A percentile compares a stretch with the other conserved stretches of the same genome.
These are phyloP conservation scores for Aspergillus jensenii DNA, from an alignment of 2,329 filamentous ascomycete genomes.

Conservation along the genomic window DNA sequence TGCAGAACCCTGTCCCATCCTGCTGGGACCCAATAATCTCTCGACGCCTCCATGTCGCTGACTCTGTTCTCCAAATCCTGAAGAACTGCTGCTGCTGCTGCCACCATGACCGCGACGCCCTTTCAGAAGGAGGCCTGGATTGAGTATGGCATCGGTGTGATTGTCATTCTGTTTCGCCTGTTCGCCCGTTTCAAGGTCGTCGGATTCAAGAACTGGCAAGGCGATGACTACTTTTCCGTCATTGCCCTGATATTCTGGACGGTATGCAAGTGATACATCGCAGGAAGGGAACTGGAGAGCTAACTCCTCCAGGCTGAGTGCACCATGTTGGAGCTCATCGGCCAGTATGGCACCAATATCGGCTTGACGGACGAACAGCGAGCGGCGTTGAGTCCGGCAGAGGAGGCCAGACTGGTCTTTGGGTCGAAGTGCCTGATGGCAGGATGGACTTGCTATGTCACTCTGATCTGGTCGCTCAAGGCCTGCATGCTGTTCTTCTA, in stretches of 20 bases:
- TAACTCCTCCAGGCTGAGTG: conserved; percentile 15
- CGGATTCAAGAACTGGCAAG: conserved; percentile 42
- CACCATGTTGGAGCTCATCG: conserved; percentile 23
- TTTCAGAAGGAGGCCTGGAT: conserved; percentile 48
- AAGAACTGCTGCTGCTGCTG: not conserved
- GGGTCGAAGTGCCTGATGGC: conserved; percentile 37
- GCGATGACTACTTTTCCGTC: conserved; percentile 46
- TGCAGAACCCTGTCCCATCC: not conserved
- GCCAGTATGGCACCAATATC: conserved; percentile 38
- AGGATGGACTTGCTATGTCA: conserved; percentile 45
- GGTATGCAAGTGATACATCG: conserved; percentile 14
- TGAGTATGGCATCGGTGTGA: conserved; percentile 43
- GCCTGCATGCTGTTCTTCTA: conserved; percentile 47
- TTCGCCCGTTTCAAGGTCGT: conserved; percentile 41
- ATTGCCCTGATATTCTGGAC: conserved; percentile 41
- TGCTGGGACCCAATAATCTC: not conserved
- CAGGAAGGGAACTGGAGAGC: not conserved
- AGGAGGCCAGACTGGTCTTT: conserved; percentile 29
- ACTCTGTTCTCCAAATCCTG: not conserved
- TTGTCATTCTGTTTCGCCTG: conserved; percentile 41
- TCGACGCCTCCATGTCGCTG: not conserved
- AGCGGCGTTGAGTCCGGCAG: conserved; percentile 28
- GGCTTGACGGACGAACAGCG: conserved; percentile 35
- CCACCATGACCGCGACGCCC: conserved; percentile 28
- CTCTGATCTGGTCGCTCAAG: conserved; percentile 46